Base-by-base conservation (phyloP, 441 rosid genomes). In the Viola pubescens region DNA sequence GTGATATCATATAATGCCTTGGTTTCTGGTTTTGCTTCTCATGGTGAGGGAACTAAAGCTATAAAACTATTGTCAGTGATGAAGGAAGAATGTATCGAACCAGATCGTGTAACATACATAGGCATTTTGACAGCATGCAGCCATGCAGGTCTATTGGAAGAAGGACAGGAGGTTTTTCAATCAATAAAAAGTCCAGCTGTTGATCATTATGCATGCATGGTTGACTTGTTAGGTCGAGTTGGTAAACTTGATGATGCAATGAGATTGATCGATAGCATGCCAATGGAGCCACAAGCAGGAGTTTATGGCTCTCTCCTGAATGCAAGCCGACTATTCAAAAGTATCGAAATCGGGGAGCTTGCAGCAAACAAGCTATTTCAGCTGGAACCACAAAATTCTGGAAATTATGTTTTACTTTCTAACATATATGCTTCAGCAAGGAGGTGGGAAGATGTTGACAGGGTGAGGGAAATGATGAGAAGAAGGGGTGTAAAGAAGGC, bases 271-370 rank as follows among this genome's bases (percentile, higher is more conserved):
- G 70, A 58, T 11, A 65, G 59, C 63, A 84, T 86, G 86, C 86
- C 86, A 39, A 71, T 80, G 68, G 77, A 79, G 65, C 74, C 94
- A 7, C 85, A 81, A 45, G 75, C 74, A 58, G 77, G 83, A 19
- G 77, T 86, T 11, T 83, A 87, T 85, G 90, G 94, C 42, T 85
- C 90, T 11, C 59, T 86, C 14, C 72, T 86, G 47, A 82, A 79
- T 67, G 86, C 90, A 42, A 78, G 86, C 53, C 72, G 76, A 65
- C 45, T 78, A 44, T 72, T 82, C 60, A 72, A 73, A 60, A 72
- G 81, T 60, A 64, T 77, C 0, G 67, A 69, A 60, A 53, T 74
- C 19, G 90, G 83, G 41, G 73, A 69, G 14, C 60, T 76, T 46
- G 88, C 94, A 42, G 86, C 86, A 40, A 81, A 76, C 60, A 81